Percentiles rank a stretch among this genome's conserved stretches.
These are phyloP conservation scores for Phallus indusiatus DNA, from an alignment of 768 basidiomycete genomes.

Conservation along the genomic window DNA sequence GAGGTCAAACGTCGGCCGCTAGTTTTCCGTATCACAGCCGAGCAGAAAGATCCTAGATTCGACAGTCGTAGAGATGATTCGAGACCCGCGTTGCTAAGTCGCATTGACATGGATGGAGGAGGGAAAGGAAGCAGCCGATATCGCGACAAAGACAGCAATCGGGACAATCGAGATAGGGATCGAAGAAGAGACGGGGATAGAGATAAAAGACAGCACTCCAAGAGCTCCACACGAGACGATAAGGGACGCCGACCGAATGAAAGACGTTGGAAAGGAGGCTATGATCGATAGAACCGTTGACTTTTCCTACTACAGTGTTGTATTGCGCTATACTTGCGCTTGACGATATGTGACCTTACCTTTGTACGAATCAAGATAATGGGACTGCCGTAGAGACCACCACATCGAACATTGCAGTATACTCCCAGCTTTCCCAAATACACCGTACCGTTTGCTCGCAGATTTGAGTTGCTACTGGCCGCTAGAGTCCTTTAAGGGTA, in stretches of 20 bases:
- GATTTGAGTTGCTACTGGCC: no score
- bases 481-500: no score
- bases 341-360: no score
- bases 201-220: no score
- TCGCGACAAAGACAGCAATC: slow-evolving; percentile 16
- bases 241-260: neutral
- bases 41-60: slow-evolving; percentile 4
- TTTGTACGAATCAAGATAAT: no score
- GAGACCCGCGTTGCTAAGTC: slow-evolving; percentile 4
- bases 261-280: slow-evolving; percentile 7
- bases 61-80: neutral
- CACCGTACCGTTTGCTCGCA: no score
- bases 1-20: slow-evolving; percentile 14
- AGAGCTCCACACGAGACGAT: no score
- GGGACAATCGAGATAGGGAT: slow-evolving; percentile 14
- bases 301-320: no score
- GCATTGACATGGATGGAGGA: slow-evolving; percentile 9
- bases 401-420: no score
- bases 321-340: no score
- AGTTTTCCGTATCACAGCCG: slow-evolving; percentile 17
- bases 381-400: no score
- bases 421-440: no score
- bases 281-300: neutral
- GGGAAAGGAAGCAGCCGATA: slow-evolving; percentile 13
- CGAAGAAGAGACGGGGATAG: slow-evolving; percentile 12